Evolutionary conservation across 106 monocot species (phyloP), one percentile per base, ranked within the genome.

Genomic region (Narthecium ossifragum): DNA sequence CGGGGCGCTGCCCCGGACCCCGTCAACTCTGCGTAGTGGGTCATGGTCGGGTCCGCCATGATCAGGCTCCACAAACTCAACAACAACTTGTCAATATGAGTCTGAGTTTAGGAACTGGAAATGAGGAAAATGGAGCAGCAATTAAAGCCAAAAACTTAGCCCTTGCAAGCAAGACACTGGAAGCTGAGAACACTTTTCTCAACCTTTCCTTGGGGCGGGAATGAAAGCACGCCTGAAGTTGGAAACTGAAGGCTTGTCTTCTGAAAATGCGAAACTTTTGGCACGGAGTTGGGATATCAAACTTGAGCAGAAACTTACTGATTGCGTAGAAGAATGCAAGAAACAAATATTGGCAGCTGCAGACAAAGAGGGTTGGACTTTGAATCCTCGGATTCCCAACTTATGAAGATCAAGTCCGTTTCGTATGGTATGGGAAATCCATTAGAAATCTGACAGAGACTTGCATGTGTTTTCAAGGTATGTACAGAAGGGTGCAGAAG

Each of bases 241-340:
- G n/a, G 53, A 39, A 37, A 51, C 28, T 25, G 58, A 62, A 57
- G 57, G 11, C 18, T 61, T 76, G 43, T 62, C 39, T 22, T 68
- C 67, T 21, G 55, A 72, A 38, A 72, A 55, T 68, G 70, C 54
- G 46, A 49, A 45, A 27, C 39, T 80, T 32, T 65, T 31, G 3
- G 57, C 60, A 29, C 62, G 66, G 53, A 79, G 66, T 68, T 72
- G 60, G 57, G 59, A 47, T 38, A 22, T 75, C 34, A 72, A 61
- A 31, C 46, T 17, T 60, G 38, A 36, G 27, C 17, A 62, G 20
- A 73, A 73, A 70, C 46, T 31, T 58, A 39, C 78, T 48, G 32
- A 62, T 29, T 26, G 40, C 29, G 23, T 72, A 26, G 40, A 40
- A 15, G 52, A 33, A 17, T 55, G 77, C 46, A 39, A 64, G 31